Percentiles rank a stretch among this genome's conserved stretches.
Conservation (phyloP, 2,329 filamentous ascomycete genomes). For the Rutstroemia sp. region DNA sequence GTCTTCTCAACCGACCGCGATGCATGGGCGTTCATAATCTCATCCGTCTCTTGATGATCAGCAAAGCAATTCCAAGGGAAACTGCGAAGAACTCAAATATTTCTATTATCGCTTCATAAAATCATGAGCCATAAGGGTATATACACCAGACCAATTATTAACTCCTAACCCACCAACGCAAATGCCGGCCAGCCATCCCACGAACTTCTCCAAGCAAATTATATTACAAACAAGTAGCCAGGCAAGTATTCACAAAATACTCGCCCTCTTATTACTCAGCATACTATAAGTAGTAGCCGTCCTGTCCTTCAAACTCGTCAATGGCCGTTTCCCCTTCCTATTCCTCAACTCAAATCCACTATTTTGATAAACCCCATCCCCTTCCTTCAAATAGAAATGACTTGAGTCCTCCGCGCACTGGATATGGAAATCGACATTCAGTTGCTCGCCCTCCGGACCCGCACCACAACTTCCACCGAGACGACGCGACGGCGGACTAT, state of each 20-base stretch:
- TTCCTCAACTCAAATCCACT: slow-evolving; percentile 3
- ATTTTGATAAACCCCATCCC: background rate
- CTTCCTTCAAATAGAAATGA: slow-evolving; percentile 46
- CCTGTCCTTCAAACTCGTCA: background rate
- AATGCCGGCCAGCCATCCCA: too few species aligned
- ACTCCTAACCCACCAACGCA: too few species aligned
- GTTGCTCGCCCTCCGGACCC: slow-evolving; percentile 35
- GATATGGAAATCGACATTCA: slow-evolving; percentile 36
- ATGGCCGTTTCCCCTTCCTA: slow-evolving; percentile 7
- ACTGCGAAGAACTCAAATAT: too few species aligned
- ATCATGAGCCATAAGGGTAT: too few species aligned
- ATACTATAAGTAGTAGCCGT: slow-evolving; percentile 16
- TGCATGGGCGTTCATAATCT: too few species aligned
- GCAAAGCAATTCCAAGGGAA: too few species aligned
- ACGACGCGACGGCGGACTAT: slow-evolving; percentile 45
- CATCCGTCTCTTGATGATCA: too few species aligned
- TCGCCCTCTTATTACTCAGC: slow-evolving; percentile 17
- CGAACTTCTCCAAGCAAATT: background rate
- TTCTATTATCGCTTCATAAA: too few species aligned
- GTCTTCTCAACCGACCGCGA: too few species aligned
- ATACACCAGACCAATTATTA: too few species aligned
- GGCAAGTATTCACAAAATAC: background rate
- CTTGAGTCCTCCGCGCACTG: slow-evolving; percentile 39
- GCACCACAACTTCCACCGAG: slow-evolving; percentile 49
- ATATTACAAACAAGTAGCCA: background rate